Base-by-base conservation (phyloP, 495 filamentous ascomycete species). In the Neurospora intermedia region DNA sequence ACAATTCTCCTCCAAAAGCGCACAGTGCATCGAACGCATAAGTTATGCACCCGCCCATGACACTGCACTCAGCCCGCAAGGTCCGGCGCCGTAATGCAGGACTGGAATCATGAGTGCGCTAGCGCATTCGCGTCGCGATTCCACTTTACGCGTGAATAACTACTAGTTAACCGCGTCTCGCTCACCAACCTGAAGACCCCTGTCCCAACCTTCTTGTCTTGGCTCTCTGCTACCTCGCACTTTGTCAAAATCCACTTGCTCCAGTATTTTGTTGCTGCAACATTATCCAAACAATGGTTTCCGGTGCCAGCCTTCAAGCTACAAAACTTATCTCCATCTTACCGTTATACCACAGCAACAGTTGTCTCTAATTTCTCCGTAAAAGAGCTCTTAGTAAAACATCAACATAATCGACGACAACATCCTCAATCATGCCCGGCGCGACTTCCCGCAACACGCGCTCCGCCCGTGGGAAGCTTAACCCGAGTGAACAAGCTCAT, bases 371-470 rank as follows among this genome's bases (percentile, higher is more conserved):
- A 43, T 39, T 70, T 38, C 43, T 70, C 38, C 71, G 18, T 69
- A 43, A 71, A 27, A 46, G 38, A 71, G 15, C 40, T 38, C 40
- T 18, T 46, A 23, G 20, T 70, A 15, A 31, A 23, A 62, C 27
- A 66, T 45, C 23, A n/a, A 54, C 38, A 43, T 74, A 43, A 43
- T 41, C 31, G 4, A 41, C 16, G 66, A 40, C 20, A 31, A n/a
- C 20, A 31, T 74, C 71, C 40, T 69, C 41, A 72, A 80, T 76
- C 35, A 81, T 81, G 80, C 80, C 80, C 41, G 76, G 80, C 70
- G 70, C 74, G 40, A 74, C 79, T 75, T 73, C 77, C 42, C 77
- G 77, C 45, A 73, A 45, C 27, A 75, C 73, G 70, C 78, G 80
- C 72, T 41, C 78, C 54, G 45, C 73, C 69, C 76, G 76, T 59